Percentiles rank a stretch among this genome's conserved stretches.
Conservation (phyloP, 768 basidiomycete species). For the Fomitopsis serialis region DNA sequence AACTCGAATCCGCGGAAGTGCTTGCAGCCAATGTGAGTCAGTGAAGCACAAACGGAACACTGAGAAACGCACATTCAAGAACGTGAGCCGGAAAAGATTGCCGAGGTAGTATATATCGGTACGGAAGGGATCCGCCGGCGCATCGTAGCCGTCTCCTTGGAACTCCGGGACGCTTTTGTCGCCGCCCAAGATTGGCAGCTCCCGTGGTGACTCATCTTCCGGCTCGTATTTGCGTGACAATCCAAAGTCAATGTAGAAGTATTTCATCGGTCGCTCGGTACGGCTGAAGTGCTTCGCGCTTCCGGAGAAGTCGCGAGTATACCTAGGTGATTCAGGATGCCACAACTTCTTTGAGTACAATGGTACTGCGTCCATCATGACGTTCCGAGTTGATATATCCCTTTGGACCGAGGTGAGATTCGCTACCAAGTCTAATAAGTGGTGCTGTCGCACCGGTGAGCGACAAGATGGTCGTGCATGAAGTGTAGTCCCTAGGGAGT, state of each 20-base stretch:
- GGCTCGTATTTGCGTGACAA: slow-evolving; percentile 21
- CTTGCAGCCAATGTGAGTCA: too few relatives aligned
- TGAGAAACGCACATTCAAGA: slow-evolving; percentile 1
- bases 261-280: slow-evolving; percentile 19
- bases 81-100: slow-evolving; percentile 6
- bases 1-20: slow-evolving; percentile 24
- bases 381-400: slow-evolving; percentile 12
- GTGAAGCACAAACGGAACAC: too few relatives aligned
- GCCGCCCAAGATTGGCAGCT: slow-evolving; percentile 7
- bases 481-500: slow-evolving; percentile 4
- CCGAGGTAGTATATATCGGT: slow-evolving; percentile 17
- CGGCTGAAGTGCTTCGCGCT: slow-evolving; percentile 20
- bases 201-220: not conserved
- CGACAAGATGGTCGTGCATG: slow-evolving; percentile 7
- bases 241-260: slow-evolving; percentile 22
- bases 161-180: slow-evolving; percentile 17
- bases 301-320: not conserved
- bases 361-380: slow-evolving; percentile 10
- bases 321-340: not conserved
- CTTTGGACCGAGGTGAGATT: not conserved
- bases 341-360: slow-evolving; percentile 4
- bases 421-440: not conserved
- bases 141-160: not conserved
- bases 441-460: slow-evolving; percentile 3
- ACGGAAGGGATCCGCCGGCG: slow-evolving; percentile 10